Evolutionary conservation across 345 rosid genomes (phyloP).

Genomic region (Citrus glauca): DNA sequence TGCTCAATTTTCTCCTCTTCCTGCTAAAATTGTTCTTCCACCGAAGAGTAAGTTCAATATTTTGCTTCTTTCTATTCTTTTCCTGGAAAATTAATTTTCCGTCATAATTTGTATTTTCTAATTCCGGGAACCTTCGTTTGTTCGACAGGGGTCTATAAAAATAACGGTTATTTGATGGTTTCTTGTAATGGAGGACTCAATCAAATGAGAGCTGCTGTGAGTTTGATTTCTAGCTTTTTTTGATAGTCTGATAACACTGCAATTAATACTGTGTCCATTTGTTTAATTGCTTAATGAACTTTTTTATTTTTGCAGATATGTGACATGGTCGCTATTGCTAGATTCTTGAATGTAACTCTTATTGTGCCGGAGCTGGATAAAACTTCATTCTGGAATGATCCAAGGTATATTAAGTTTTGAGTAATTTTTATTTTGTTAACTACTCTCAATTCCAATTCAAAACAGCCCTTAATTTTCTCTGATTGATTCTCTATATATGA

Average conservation of each 20-base stretch:
- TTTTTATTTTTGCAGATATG: slow-evolving; percentile 64
- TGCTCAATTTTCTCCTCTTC: slow-evolving; percentile 37
- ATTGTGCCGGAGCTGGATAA: slow-evolving; percentile 92
- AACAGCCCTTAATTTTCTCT: background rate
- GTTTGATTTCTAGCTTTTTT: slow-evolving; percentile 26
- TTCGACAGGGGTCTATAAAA: slow-evolving; percentile 68
- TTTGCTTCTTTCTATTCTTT: background rate
- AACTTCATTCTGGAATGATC: slow-evolving; percentile 95
- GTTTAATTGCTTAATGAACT: background rate
- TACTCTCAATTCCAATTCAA: background rate
- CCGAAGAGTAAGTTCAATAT: slow-evolving; percentile 64
- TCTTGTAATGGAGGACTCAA: slow-evolving; percentile 99
- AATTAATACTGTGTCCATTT: background rate
- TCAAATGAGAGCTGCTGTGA: slow-evolving; percentile 98
- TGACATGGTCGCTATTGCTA: slow-evolving; percentile 92
- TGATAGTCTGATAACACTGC: slow-evolving; percentile 1
- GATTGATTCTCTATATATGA: slow-evolving; percentile 12
- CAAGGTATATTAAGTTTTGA: slow-evolving; percentile 46
- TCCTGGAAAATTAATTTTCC: background rate
- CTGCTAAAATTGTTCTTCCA: slow-evolving; percentile 54
- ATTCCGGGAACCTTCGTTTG: slow-evolving; percentile 13
- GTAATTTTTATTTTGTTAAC: background rate
- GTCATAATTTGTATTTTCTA: background rate
- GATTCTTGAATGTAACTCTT: slow-evolving; percentile 84
- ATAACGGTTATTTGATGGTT: slow-evolving; percentile 90